A percentile compares a stretch with the other conserved stretches of the same genome.
phyloP scores from a whole-genome alignment of 257 asterid species.

The Solanum phureja region DNA sequence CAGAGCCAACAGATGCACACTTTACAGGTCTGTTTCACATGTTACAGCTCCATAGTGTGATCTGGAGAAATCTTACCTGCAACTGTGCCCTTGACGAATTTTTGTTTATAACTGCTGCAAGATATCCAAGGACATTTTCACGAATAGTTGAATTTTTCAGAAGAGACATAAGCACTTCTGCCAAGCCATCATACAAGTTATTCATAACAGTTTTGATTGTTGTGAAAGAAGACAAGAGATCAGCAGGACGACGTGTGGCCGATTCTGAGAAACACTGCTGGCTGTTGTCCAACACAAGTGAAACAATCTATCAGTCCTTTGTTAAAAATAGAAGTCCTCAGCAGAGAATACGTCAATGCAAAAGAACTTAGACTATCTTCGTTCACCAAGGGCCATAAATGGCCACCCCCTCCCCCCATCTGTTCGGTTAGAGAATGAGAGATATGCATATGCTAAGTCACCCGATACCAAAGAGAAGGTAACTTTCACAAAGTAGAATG shows the following conservation, averaged over 20 bases:
- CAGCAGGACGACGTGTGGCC: slow-evolving; percentile 80
- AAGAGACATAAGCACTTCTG: slow-evolving; percentile 70
- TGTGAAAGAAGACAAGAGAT: slow-evolving; percentile 80
- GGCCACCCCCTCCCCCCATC: background rate
- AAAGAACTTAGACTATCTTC: background rate
- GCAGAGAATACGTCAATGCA: background rate
- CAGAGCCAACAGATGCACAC: background rate
- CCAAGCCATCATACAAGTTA: slow-evolving; percentile 68
- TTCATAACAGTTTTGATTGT: slow-evolving; percentile 87
- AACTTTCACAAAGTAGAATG: background rate
- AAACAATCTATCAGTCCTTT: slow-evolving; percentile 13
- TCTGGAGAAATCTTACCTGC: slow-evolving; percentile 35
- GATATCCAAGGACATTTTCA: slow-evolving; percentile 76
- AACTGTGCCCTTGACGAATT: slow-evolving; percentile 87
- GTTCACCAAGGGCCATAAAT: background rate
- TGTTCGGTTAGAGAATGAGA: background rate
- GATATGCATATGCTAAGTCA: background rate
- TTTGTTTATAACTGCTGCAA: slow-evolving; percentile 80
- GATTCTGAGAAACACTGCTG: slow-evolving; percentile 89
- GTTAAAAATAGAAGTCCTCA: background rate
- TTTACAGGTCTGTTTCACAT: background rate
- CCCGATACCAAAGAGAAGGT: background rate
- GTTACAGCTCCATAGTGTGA: background rate
- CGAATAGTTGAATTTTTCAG: slow-evolving; percentile 72
- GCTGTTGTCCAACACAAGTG: slow-evolving; percentile 30